Conservation (phyloP, 2,329 filamentous ascomycete species). For the Teratosphaeria gauchensis region DNA sequence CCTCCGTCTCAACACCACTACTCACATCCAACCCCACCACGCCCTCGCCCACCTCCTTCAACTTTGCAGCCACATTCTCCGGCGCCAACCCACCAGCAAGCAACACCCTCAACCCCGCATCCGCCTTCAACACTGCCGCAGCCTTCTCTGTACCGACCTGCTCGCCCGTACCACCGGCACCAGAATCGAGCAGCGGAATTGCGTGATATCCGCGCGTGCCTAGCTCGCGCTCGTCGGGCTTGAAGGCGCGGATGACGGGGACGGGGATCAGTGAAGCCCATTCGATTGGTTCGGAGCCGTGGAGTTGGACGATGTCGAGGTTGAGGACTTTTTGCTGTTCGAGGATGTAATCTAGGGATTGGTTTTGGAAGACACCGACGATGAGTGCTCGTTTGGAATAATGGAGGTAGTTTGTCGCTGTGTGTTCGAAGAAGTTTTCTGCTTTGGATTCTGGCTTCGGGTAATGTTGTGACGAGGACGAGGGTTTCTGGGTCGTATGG, state of each 20-base stretch:
- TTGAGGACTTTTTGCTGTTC: conserved; percentile 64
- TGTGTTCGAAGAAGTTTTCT: conserved; percentile 63
- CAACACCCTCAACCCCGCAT: conserved; percentile 63
- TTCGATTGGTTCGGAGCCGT: conserved; percentile 84
- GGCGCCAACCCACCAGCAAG: conserved; percentile 78
- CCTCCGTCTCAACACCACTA: conserved; percentile 81
- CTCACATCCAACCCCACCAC: conserved; percentile 85
- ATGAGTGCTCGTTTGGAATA: conserved; percentile 59
- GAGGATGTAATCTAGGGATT: conserved; percentile 73
- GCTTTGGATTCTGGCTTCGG: conserved; percentile 23
- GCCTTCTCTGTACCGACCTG: conserved; percentile 64
- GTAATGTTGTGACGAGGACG: conserved; percentile 7
- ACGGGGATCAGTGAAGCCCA: conserved; percentile 87
- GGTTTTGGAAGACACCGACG: conserved; percentile 90
- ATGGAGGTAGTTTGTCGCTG: conserved; percentile 35
- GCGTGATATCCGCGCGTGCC: conserved; percentile 70
- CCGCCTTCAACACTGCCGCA: conserved; percentile 53
- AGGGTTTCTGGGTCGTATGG: conserved; percentile 43
- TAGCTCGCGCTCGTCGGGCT: conserved; percentile 54
- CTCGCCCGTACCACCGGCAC: conserved; percentile 70
- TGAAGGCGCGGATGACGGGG: conserved; percentile 80
- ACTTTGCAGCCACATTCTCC: conserved; percentile 61
- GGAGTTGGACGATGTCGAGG: conserved; percentile 85
- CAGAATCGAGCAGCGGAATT: conserved; percentile 77
- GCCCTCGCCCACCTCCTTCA: conserved; percentile 55